Evolutionary conservation across 768 basidiomycete species (phyloP).

Genomic region (Stropharia rugosoannulata): DNA sequence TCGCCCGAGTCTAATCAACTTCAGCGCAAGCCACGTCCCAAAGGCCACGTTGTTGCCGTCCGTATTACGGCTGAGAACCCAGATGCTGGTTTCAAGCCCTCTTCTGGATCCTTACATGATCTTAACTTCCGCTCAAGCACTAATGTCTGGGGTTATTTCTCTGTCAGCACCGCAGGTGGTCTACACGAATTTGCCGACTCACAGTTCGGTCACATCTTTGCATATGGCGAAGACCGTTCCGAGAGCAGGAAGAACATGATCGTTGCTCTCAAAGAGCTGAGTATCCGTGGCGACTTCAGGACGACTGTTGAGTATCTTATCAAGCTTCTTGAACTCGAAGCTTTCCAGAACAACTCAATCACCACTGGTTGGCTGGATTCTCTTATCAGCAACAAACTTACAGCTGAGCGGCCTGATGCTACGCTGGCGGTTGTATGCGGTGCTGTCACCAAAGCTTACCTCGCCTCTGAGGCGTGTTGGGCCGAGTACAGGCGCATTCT

Average conservation of each 20-base stretch:
- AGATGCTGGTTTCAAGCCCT: slow-evolving; percentile 99
- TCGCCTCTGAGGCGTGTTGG: slow-evolving; percentile 88
- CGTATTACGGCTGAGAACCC: slow-evolving; percentile 99
- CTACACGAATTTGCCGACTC: slow-evolving; percentile 99
- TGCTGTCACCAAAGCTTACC: slow-evolving; percentile 91
- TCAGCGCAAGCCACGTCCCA: slow-evolving; percentile 94
- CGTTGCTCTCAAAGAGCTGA: slow-evolving; percentile 95
- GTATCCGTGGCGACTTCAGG: slow-evolving; percentile 98
- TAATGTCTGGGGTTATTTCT: slow-evolving; percentile 99
- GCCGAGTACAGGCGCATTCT: slow-evolving; percentile 92
- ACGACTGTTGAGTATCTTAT: slow-evolving; percentile 99
- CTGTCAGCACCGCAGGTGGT: slow-evolving; percentile 92
- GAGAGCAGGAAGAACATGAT: slow-evolving; percentile 99
- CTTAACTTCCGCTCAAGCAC: slow-evolving; percentile 99
- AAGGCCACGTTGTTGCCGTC: slow-evolving; percentile 98
- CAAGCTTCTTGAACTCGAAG: slow-evolving; percentile 93
- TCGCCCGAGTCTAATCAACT: slow-evolving; percentile 84
- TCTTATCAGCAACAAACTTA: slow-evolving; percentile 94
- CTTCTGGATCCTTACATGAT: slow-evolving; percentile 94
- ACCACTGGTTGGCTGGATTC: slow-evolving; percentile 99
- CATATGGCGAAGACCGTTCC: slow-evolving; percentile 93
- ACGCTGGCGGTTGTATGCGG: slow-evolving; percentile 95
- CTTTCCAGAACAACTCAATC: slow-evolving; percentile 96
- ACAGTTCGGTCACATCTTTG: slow-evolving; percentile 99
- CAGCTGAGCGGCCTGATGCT: slow-evolving; percentile 92